These are phyloP conservation scores for Mycena alexandri DNA, from an alignment of 768 basidiomycete species.

Conservation along the genomic window DNA sequence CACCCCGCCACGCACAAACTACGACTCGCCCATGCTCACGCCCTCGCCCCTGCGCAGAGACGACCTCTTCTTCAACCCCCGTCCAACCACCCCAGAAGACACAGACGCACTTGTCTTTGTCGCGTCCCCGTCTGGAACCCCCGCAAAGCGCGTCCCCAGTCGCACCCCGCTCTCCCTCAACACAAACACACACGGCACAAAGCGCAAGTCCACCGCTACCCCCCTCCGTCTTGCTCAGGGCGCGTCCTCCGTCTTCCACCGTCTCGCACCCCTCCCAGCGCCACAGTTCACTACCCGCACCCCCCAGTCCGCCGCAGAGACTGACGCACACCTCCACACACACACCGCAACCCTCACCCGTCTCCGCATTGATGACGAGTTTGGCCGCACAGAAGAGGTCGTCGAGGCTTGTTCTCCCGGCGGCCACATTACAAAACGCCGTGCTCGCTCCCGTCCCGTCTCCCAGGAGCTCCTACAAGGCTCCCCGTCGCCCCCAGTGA, in stretches of 20 bases:
- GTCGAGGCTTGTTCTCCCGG: slow-evolving; percentile 81
- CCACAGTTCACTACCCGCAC: slow-evolving; percentile 49
- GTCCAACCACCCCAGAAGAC: slow-evolving; percentile 62
- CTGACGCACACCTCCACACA: slow-evolving; percentile 43
- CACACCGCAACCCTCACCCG: slow-evolving; percentile 55
- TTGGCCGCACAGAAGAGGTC: slow-evolving; percentile 63
- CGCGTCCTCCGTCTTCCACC: slow-evolving; percentile 57
- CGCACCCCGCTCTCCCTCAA: slow-evolving; percentile 59
- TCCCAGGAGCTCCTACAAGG: slow-evolving; percentile 75
- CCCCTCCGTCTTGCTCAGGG: slow-evolving; percentile 66
- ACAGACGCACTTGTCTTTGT: slow-evolving; percentile 72
- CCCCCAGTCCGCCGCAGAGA: slow-evolving; percentile 50
- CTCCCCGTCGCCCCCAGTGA: slow-evolving; percentile 58
- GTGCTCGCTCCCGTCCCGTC: slow-evolving; percentile 79
- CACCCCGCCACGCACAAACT: slow-evolving; percentile 45
- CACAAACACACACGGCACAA: slow-evolving; percentile 59
- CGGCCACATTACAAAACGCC: slow-evolving; percentile 80
- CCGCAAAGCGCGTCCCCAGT: slow-evolving; percentile 62
- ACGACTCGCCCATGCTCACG: slow-evolving; percentile 71
- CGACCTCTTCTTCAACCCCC: slow-evolving; percentile 51
- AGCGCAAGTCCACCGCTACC: slow-evolving; percentile 71
- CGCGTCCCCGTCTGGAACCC: slow-evolving; percentile 66
- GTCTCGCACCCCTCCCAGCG: slow-evolving; percentile 51
- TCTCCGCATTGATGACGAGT: slow-evolving; percentile 62
- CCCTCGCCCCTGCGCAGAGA: slow-evolving; percentile 67